Base-by-base conservation (phyloP, 345 rosid species). In the Rhizophora apiculata region DNA sequence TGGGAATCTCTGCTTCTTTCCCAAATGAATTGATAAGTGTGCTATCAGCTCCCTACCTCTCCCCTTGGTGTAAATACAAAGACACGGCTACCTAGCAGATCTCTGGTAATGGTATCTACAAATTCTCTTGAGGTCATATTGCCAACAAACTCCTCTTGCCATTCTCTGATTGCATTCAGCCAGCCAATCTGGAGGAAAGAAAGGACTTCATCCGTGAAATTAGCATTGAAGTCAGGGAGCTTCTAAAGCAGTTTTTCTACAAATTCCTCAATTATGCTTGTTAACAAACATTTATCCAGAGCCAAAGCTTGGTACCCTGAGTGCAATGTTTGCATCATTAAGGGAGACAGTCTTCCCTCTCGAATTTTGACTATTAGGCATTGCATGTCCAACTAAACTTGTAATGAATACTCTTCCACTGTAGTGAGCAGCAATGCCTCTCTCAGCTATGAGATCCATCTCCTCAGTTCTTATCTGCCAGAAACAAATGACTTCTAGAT, bases 71-170 rank as follows among this genome's bases (percentile, higher is more conserved):
- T 85, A 76, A 95, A 95, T 61, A 92, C 99, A 76, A 95, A 95
- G 78, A 95, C 87, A 32, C 99, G 87, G 67, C 99, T 95, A 68
- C 99, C 96, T 68, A 95, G 64, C 59, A 95, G 90, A 83, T 95
- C 99, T 79, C 89, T 80, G 16, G 99, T 95, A 54, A 95, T 62
- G 51, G 92, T 89, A 74, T 95, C 99, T 36, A 95, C 99, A 85
- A 95, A 95, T 82, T 95, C 99, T 72, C 99, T 90, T 55, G 99
- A 95, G 85, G 86, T 91, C 99, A 95, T 95, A 82, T 92, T 95
- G 79, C 99, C 99, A 60, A 95, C 99, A 66, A 95, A 95, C 83
- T 95, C 97, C 70, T 95, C 96, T 87, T 95, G 99, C 99, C 99
- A 95, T 81, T 95, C 97, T 73, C 99, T 91, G 68, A 91, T 95